A percentile compares a stretch with the other conserved stretches of the same genome.
These are phyloP conservation scores for Sherardia arvensis DNA, from an alignment of 257 asterid genomes.

Conservation along the genomic window DNA sequence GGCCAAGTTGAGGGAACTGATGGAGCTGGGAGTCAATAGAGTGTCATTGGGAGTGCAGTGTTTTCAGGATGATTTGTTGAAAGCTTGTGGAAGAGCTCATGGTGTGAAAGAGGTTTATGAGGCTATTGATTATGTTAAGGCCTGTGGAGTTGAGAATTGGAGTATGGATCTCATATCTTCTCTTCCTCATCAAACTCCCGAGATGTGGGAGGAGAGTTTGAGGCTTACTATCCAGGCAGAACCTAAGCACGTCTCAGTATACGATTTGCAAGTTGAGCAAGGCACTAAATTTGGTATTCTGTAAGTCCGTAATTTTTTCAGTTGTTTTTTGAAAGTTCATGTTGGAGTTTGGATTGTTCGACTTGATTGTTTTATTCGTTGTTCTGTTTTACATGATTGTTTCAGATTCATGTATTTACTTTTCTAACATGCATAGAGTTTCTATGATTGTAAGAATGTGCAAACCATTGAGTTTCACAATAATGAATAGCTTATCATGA, in stretches of 20 bases:
- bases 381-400: background rate
- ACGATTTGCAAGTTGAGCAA: slow-evolving; percentile 86
- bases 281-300: slow-evolving; percentile 72
- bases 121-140: slow-evolving; percentile 61
- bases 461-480: background rate
- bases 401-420: background rate
- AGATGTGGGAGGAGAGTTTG: slow-evolving; percentile 92
- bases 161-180: slow-evolving; percentile 89
- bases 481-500: background rate
- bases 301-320: slow-evolving; percentile 34
- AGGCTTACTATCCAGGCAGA: slow-evolving; percentile 44
- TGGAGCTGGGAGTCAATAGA: slow-evolving; percentile 69
- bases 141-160: slow-evolving; percentile 70
- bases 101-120: slow-evolving; percentile 61
- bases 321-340: background rate
- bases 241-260: slow-evolving; percentile 85
- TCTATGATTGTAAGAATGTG: background rate
- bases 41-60: slow-evolving; percentile 94
- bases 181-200: slow-evolving; percentile 64
- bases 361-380: background rate
- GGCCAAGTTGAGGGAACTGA: slow-evolving; percentile 41
- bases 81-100: slow-evolving; percentile 92
- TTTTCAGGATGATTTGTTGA: slow-evolving; percentile 72
- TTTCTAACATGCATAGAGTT: background rate
- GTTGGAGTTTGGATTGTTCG: background rate